A percentile compares a stretch with the other conserved stretches of the same genome.
phyloP scores from a whole-genome alignment of 352 stramenopile species.

The Pythium dissotocum region DNA sequence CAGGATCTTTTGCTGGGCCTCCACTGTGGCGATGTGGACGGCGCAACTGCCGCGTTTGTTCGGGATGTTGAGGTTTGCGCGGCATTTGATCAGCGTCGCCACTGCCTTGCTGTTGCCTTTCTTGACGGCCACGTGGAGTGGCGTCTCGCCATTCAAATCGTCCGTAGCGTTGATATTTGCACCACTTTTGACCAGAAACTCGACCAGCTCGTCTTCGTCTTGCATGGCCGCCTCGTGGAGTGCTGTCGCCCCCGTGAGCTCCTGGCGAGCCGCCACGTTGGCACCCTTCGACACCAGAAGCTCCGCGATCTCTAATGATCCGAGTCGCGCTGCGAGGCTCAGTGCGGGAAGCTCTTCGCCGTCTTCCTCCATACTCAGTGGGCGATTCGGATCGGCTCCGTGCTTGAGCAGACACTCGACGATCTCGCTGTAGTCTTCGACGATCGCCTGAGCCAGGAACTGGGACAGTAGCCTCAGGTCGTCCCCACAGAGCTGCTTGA shows the following conservation, averaged over 20 bases:
- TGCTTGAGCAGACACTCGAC: slow-evolving; percentile 19
- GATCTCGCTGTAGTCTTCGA: slow-evolving; percentile 26
- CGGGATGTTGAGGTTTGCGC: slow-evolving; percentile 7
- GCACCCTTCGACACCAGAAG: slow-evolving; percentile 22
- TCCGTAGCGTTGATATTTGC: slow-evolving; percentile 18
- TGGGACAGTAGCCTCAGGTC: not conserved
- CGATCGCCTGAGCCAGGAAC: slow-evolving; percentile 10
- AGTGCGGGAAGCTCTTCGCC: slow-evolving; percentile 14
- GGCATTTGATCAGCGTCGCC: slow-evolving; percentile 13
- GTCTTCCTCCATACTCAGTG: not conserved
- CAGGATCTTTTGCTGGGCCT: slow-evolving; percentile 15
- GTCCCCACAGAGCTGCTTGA: not conserved
- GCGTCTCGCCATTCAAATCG: slow-evolving; percentile 12
- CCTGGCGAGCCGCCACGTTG: slow-evolving; percentile 12
- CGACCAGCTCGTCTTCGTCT: slow-evolving; percentile 25
- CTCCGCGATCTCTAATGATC: slow-evolving; percentile 26
- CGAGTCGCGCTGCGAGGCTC: slow-evolving; percentile 16
- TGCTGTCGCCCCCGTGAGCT: slow-evolving; percentile 7
- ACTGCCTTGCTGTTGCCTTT: slow-evolving; percentile 18
- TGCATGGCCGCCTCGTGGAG: slow-evolving; percentile 24
- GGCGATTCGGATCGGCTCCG: slow-evolving; percentile 18
- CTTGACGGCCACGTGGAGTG: slow-evolving; percentile 33
- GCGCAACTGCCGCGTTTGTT: slow-evolving; percentile 26
- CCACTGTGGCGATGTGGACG: slow-evolving; percentile 20
- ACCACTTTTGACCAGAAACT: slow-evolving; percentile 20